Conservation (phyloP, 176 grass and related monocot species). For the Dactylis glomerata region DNA sequence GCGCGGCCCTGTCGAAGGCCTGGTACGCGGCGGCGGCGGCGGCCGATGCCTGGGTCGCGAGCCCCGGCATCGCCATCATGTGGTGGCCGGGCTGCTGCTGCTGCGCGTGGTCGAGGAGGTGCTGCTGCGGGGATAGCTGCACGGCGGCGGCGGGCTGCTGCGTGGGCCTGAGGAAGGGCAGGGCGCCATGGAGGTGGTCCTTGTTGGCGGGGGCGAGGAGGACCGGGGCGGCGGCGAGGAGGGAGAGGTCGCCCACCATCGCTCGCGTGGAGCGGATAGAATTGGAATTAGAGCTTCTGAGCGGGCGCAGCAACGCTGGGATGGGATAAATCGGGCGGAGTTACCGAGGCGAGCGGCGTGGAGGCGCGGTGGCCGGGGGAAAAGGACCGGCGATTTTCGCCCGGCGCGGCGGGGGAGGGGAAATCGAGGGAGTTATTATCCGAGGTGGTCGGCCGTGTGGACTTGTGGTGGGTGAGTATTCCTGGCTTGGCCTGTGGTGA, state of each 20-base stretch:
- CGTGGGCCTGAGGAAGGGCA: conserved; percentile 31
- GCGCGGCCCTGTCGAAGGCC: conserved; percentile 41
- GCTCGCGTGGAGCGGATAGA: neutral
- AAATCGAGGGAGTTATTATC: neutral
- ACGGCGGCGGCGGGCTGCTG: conserved; percentile 26
- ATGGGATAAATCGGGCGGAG: conserved; percentile 10
- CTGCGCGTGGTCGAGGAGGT: conserved; percentile 34
- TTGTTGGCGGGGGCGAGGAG: conserved; percentile 38
- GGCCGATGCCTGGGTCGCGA: neutral
- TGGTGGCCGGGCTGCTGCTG: conserved; percentile 22
- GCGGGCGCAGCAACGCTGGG: neutral
- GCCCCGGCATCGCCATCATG: conserved; percentile 25
- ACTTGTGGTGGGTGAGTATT: neutral
- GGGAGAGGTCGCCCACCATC: conserved; percentile 50
- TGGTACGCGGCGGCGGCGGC: conserved; percentile 17
- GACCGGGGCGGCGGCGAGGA: conserved; percentile 39
- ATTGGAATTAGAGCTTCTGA: neutral
- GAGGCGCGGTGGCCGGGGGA: neutral
- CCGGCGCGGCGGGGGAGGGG: neutral
- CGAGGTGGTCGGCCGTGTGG: neutral
- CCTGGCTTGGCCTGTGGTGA: neutral
- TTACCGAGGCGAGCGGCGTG: neutral
- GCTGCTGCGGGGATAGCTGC: conserved; percentile 38
- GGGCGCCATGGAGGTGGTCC: conserved; percentile 47
- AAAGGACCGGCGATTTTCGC: neutral